Evolutionary conservation across 495 filamentous ascomycete species (phyloP), one percentile per base, ranked within the genome.

Genomic region (Aspergillus taichungensis): DNA sequence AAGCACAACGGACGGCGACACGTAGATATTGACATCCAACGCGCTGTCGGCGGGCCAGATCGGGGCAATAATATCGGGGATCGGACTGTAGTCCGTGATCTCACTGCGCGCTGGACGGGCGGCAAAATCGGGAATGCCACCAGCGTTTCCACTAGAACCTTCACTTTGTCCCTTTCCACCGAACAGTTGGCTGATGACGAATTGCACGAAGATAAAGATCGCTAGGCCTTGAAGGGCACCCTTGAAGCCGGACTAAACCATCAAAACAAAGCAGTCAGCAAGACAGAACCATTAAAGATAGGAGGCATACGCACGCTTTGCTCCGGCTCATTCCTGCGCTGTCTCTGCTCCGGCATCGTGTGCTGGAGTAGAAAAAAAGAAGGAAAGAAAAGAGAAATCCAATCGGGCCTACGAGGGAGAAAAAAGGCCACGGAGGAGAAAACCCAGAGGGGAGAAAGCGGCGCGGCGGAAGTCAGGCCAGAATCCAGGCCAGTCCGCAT

Each of bases 21-120:
- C 77, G 57, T 91, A 92, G 53, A 98, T 75, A 44, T 76, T 75
- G 52, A 98, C 79, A 67, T 98, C 92, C 49, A 98, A 55, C 34
- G 76, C 63, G 54, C 78, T 86, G 60, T 91, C 78, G 13, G 72
- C 52, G 0, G 85, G 80, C 92, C 92, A 98, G 57, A 97, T 91
- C 5, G 94, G 88, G 8, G 84, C 82, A 46, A 95, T 74, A 27
- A 72, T 66, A 45, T 90, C 79, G 24, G 92, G 91, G 42, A 92
- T 67, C 13, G 72, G 62, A 59, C 75, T 88, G 68, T 87, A 92
- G 29, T 74, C 57, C 34, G 79, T 74, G 43, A 82, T 79, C 50
- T 83, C 66, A 51, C 79, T 68, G 28, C 54, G 66, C 42, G 68
- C 50, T 11, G 83, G 82, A 47, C 87, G 80, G 48, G 80, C 74